Evolutionary conservation across 2,329 filamentous ascomycete species (phyloP).

Genomic region (Lecanicillium sp.): DNA sequence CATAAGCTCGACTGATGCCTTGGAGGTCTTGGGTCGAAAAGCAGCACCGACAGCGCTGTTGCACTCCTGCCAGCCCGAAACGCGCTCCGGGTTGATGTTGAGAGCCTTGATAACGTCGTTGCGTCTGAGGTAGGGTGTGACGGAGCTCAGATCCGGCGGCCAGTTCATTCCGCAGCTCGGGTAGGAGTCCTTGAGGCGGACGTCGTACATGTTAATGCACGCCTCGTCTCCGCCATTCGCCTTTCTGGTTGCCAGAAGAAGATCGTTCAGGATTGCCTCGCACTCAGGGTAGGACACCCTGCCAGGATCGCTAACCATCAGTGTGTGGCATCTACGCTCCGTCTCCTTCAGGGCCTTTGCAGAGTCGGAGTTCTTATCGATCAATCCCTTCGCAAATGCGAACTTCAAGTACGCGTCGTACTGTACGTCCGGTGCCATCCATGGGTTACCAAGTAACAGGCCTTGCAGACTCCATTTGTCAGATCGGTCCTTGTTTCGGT

Average conservation of each 20-base stretch:
- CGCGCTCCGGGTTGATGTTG: conserved; percentile 75
- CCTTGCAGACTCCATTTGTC: conserved; percentile 72
- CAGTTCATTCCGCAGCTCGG: conserved; percentile 95
- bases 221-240: conserved; percentile 43
- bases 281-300: conserved; percentile 65
- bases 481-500: conserved; percentile 66
- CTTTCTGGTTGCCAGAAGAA: conserved; percentile 60
- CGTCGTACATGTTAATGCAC: conserved; percentile 96
- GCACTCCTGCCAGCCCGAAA: conserved; percentile 88
- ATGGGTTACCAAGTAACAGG: conserved; percentile 92
- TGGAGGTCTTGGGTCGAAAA: conserved; percentile 66
- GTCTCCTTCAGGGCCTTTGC: conserved; percentile 62
- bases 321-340: conserved; percentile 62
- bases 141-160: conserved; percentile 74
- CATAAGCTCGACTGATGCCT: conserved; percentile 66
- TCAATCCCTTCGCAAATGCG: conserved; percentile 68
- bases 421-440: conserved; percentile 87
- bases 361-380: conserved; percentile 59
- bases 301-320: conserved; percentile 40
- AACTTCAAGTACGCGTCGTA: conserved; percentile 82
- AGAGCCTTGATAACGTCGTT: conserved; percentile 73
- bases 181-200: conserved; percentile 73
- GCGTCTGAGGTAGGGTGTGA: conserved; percentile 80
- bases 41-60: conserved; percentile 67
- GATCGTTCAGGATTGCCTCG: conserved; percentile 67